Base-by-base conservation (phyloP, 164 flowering plant species). In the Sedum album region DNA sequence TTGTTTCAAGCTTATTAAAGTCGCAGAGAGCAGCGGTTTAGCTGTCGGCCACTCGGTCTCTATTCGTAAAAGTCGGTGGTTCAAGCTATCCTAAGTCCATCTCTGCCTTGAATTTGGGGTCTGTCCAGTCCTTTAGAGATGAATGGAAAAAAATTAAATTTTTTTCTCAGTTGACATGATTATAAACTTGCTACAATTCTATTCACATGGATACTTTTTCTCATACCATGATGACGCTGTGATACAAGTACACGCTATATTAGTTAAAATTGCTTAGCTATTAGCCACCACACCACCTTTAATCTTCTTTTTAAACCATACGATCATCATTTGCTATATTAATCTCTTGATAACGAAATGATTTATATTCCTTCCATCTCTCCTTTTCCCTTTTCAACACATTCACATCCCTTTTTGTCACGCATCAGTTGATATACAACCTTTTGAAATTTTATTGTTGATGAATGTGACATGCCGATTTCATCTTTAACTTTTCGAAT, bases 401-500 rank as follows among this genome's bases (percentile, higher is more conserved):
- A 55, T 55, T 55, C 31, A 55, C 60, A 55, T 23, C 30, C 60
- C 60, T 55, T 25, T 39, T 55, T 55, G 31, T 25, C 31, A 55
- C 60, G 60, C 60, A 55, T 25, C 5, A 10, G 25, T 55, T 6
- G 60, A 55, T 23, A 55, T 7, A 55, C 7, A 9, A 2, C 30
- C 17, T 55, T 55, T 55, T 53, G 60, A 25, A 55, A 55, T 15
- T 25, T 8, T 49, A 49, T 23, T 1, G 9, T 2, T 55, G 31
- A 55, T 55, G 60, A 55, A 13, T 55, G 60, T 55, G 60, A 25
- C 60, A 55, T 55, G 60, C 60, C 14, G 60, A 31, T 55, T 51
- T 55, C 60, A 55, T 55, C 60, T 25, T 26, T 26, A 0, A 55
- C 60, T 25, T 9, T 25, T 1, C 60, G 25, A 55, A 55, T 55